These are phyloP conservation scores for Ustilago trichophora DNA, from an alignment of 1,284 basidiomycete genomes.

Conservation along the genomic window DNA sequence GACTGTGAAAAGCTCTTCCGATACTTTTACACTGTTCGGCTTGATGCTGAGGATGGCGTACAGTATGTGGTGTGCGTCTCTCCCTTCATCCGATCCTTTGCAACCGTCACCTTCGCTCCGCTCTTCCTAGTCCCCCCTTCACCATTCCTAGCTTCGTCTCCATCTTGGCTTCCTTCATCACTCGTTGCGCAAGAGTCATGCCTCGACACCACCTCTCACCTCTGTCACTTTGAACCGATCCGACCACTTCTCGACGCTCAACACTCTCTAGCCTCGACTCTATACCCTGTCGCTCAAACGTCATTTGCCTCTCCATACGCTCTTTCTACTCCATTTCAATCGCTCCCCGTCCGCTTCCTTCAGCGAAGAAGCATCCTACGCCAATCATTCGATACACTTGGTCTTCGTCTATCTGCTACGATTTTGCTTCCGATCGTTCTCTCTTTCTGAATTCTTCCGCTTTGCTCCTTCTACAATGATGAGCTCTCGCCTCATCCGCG, in stretches of 20 bases:
- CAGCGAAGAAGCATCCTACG: too few relatives aligned
- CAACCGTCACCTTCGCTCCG: background rate
- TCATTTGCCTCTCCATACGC: too few relatives aligned
- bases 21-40: background rate
- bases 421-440: too few relatives aligned
- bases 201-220: background rate
- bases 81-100: background rate
- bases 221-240: too few relatives aligned
- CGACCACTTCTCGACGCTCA: too few relatives aligned
- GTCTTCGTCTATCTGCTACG: background rate
- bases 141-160: background rate
- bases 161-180: background rate
- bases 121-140: too few relatives aligned
- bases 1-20: background rate
- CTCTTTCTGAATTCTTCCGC: too few relatives aligned
- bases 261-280: too few relatives aligned
- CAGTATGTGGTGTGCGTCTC: background rate
- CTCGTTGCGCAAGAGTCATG: conserved; percentile 1
- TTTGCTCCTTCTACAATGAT: too few relatives aligned
- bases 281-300: conserved; percentile 2
- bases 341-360: too few relatives aligned
- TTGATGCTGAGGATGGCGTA: background rate
- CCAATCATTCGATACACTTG: too few relatives aligned
- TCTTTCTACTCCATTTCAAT: too few relatives aligned
- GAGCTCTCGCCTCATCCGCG: background rate